These are phyloP conservation scores for Pyrenula massariospora DNA, from an alignment of 495 filamentous ascomycete species.

Conservation along the genomic window DNA sequence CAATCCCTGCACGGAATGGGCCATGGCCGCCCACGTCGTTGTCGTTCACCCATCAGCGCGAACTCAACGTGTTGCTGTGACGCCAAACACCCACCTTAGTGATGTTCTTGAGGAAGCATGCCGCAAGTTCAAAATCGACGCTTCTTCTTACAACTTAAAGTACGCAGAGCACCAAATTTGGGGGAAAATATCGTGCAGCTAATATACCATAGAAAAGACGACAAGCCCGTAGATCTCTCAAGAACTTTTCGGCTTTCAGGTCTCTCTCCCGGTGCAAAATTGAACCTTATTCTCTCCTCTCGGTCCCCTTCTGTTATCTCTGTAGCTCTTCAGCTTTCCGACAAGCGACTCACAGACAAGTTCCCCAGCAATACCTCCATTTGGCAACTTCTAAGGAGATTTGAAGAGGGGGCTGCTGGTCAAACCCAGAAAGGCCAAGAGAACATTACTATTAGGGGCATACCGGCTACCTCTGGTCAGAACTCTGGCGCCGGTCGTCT, in stretches of 20 bases:
- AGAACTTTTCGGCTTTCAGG: constrained; percentile 77
- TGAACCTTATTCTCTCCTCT: constrained; percentile 80
- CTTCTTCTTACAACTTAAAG: constrained; percentile 75
- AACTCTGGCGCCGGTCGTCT: constrained; percentile 57
- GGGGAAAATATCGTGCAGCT: background rate
- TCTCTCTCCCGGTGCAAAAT: constrained; percentile 72
- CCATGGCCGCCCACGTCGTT: constrained; percentile 81
- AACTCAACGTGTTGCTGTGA: constrained; percentile 69
- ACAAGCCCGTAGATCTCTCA: constrained; percentile 75
- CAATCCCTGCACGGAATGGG: background rate
- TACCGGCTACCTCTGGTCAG: constrained; percentile 42
- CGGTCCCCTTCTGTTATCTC: constrained; percentile 72
- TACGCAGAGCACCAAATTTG: constrained; percentile 23
- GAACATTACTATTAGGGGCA: constrained; percentile 72
- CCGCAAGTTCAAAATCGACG: constrained; percentile 55
- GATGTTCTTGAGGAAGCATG: constrained; percentile 85
- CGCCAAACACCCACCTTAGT: constrained; percentile 62
- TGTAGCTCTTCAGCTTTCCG: constrained; percentile 72
- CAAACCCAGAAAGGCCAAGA: constrained; percentile 28
- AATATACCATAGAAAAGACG: constrained; percentile 47
- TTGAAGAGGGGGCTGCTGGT: constrained; percentile 57
- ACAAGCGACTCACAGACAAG: constrained; percentile 63
- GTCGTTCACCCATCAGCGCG: constrained; percentile 69
- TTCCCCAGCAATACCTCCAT: constrained; percentile 72
- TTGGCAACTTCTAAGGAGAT: constrained; percentile 80